phyloP scores from a whole-genome alignment of 345 rosid genomes.

The Psidium guajava region DNA sequence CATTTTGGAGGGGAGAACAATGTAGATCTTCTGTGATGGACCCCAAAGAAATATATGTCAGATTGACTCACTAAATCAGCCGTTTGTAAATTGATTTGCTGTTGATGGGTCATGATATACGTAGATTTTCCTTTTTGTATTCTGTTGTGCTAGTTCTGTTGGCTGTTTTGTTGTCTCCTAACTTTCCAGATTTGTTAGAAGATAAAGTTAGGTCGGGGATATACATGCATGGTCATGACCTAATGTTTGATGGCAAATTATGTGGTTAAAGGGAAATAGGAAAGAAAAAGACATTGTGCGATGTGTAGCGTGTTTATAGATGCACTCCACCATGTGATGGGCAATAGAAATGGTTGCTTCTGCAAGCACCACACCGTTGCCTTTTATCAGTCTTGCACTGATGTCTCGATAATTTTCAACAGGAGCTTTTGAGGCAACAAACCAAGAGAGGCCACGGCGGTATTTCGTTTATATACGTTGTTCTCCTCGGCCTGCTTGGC shows the following conservation, averaged over 20 bases:
- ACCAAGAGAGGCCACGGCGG: constrained; percentile 27
- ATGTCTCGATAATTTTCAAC: background rate
- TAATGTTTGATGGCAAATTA: background rate
- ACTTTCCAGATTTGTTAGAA: background rate
- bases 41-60: background rate
- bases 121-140: background rate
- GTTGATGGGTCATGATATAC: background rate
- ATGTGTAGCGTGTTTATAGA: background rate
- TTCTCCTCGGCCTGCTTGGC: constrained; percentile 62
- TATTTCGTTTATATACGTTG: constrained; percentile 31
- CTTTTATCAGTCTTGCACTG: background rate
- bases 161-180: background rate
- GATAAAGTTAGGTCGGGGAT: background rate
- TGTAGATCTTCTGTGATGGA: background rate
- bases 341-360: background rate
- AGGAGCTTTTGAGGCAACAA: constrained; percentile 54
- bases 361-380: background rate
- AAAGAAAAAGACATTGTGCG: background rate
- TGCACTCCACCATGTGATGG: background rate
- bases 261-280: background rate
- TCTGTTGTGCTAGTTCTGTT: background rate
- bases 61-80: background rate
- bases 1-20: background rate
- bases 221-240: background rate
- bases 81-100: background rate